phyloP scores from a whole-genome alignment of 2,329 filamentous ascomycete genomes.

The Aspergillus sp. region DNA sequence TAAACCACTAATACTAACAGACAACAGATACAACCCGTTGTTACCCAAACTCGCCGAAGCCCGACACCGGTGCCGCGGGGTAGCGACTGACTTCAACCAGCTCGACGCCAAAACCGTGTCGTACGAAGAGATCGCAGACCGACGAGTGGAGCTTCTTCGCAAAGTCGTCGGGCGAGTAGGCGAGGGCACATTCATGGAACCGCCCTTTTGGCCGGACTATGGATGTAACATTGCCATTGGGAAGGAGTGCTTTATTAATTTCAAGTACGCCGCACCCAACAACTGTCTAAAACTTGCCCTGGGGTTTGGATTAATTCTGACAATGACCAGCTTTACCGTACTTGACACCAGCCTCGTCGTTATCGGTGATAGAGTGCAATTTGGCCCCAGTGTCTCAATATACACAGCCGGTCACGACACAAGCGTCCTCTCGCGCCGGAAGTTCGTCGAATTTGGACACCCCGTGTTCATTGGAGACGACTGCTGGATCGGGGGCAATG shows the following conservation, averaged over 20 bases:
- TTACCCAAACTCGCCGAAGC: conserved; percentile 27
- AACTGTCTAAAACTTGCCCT: not conserved
- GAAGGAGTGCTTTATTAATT: conserved; percentile 33
- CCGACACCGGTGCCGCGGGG: conserved; percentile 28
- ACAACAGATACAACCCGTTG: conserved; percentile 30
- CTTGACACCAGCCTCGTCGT: conserved; percentile 55
- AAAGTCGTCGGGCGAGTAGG: conserved; percentile 31
- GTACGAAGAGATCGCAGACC: conserved; percentile 27
- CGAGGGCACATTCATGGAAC: conserved; percentile 31
- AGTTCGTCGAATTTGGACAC: conserved; percentile 52
- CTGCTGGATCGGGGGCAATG: conserved; percentile 53
- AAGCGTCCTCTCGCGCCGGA: conserved; percentile 39
- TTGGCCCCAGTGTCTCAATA: conserved; percentile 55
- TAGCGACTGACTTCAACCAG: conserved; percentile 30
- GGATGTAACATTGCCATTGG: conserved; percentile 34
- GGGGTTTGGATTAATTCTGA: not conserved
- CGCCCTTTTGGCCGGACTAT: conserved; percentile 34
- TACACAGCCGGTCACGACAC: conserved; percentile 54
- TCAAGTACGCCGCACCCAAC: conserved; percentile 23
- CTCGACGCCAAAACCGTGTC: conserved; percentile 26
- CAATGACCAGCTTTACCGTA: conserved; percentile 51
- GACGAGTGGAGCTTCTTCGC: conserved; percentile 26
- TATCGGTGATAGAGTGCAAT: conserved; percentile 55
- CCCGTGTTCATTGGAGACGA: conserved; percentile 51
- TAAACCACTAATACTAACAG: not conserved